Base-by-base conservation (phyloP, 371 early-diverging fungal species). In the Mucor piriformis region DNA sequence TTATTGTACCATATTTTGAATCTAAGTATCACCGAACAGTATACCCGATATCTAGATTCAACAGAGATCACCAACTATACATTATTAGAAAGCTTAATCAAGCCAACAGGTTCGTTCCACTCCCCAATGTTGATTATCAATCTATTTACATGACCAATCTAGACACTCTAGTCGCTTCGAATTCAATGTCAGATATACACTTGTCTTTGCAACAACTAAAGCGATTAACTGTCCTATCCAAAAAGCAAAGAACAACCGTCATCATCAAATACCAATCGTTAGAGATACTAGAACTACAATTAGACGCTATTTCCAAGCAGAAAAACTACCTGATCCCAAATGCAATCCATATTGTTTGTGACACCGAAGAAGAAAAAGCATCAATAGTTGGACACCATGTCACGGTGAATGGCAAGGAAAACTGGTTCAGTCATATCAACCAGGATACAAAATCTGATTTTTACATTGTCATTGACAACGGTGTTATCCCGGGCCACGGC, bases 31-130 rank as follows among this genome's bases (percentile, higher is more conserved):
- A 37, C 44, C 6, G 33, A 50, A 25, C 15, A 15, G 20, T 44
- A 35, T 34, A 43, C 25, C 13, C 33, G 35, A 2, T 59, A 57
- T 53, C 25, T 57, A n/a, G 74, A 74, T 50, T 63, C 71, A 4
- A 68, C 65, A 25, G 66, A 74, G 42, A 51, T 70, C 18, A 68
- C 66, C 7, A 71, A 74, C 33, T 74, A 74, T 29, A 66, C 63
- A 50, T 34, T 67, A 20, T 54, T 74, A 16, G 71, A 70, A 24
- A 50, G 40, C 11, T 54, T 74, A 12, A 38, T 74, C 21, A 43
- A 24, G n/a, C 57, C 60, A 33, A 37, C 56, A 60, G 70, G 72
- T 72, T 63, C 27, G 33, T 4, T 13, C 7, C 2, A 37, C 37
- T 13, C 37, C 6, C 13, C 0, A 10, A 21, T 46, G 6, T 20